These are phyloP conservation scores for Sugiyamaella lignohabitans DNA, from an alignment of 805 yeast species.

Conservation along the genomic window DNA sequence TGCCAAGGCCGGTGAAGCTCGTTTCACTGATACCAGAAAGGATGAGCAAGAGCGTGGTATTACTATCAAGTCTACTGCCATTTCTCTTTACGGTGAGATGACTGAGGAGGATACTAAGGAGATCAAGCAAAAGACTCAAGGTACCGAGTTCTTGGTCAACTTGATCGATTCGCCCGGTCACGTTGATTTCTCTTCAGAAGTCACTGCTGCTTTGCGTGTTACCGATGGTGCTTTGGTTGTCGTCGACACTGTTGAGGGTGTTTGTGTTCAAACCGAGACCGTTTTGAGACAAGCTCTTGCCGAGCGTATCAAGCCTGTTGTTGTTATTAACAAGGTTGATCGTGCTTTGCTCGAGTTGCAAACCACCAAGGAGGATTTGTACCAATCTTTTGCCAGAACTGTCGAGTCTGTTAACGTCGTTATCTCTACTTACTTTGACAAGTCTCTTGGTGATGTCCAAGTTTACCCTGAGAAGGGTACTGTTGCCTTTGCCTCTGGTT, in stretches of 20 bases:
- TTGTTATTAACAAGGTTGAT: conserved; percentile 97
- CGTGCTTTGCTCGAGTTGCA: conserved; percentile 99
- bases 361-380: conserved; percentile 97
- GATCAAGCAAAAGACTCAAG: conserved; percentile 85
- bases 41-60: conserved; percentile 99
- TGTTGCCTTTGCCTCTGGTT: conserved; percentile 99
- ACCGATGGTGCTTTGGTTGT: conserved; percentile 99
- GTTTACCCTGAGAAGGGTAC: conserved; percentile 99
- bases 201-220: conserved; percentile 99
- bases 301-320: conserved; percentile 99
- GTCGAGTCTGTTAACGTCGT: conserved; percentile 99
- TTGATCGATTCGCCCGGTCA: conserved; percentile 99
- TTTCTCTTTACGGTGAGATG: conserved; percentile 89
- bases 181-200: conserved; percentile 99
- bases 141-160: conserved; percentile 94
- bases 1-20: conserved; percentile 99
- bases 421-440: conserved; percentile 90
- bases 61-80: conserved; percentile 98
- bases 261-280: conserved; percentile 99
- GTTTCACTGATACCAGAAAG: conserved; percentile 99
- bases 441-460: conserved; percentile 89
- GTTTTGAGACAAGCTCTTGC: conserved; percentile 98
- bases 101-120: conserved; percentile 75
- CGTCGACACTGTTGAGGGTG: conserved; percentile 99
- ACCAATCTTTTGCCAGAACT: conserved; percentile 97